These are phyloP conservation scores for Amylocarpus encephaloides DNA, from an alignment of 2,329 filamentous ascomycete genomes.

Conservation along the genomic window DNA sequence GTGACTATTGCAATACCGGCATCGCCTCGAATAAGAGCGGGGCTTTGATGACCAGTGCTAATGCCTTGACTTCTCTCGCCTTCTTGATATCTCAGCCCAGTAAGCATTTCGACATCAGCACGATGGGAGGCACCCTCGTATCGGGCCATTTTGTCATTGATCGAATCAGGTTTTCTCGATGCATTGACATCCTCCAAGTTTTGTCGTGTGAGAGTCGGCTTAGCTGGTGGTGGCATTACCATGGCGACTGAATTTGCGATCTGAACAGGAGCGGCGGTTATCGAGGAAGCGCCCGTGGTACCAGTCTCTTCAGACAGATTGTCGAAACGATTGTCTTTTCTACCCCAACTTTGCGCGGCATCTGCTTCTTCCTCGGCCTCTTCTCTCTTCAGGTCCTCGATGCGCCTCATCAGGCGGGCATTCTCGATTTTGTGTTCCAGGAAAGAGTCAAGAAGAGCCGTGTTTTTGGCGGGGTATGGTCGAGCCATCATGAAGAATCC, in stretches of 20 bases:
- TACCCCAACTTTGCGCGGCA: conserved; percentile 53
- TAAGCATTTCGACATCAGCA: conserved; percentile 89
- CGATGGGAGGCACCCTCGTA: conserved; percentile 72
- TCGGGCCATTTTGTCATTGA: conserved; percentile 77
- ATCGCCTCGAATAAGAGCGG: conserved; percentile 76
- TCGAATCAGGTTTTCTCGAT: conserved; percentile 63
- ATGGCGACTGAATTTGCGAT: conserved; percentile 37
- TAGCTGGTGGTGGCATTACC: conserved; percentile 61
- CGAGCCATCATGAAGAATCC: conserved; percentile 92
- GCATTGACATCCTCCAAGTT: conserved; percentile 69
- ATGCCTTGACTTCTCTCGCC: conserved; percentile 85
- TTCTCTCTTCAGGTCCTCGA: conserved; percentile 77
- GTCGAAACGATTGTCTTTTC: conserved; percentile 50
- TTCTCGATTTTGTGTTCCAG: conserved; percentile 97
- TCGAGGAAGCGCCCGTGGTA: conserved; percentile 30
- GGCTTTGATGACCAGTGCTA: conserved; percentile 77
- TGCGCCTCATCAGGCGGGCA: conserved; percentile 75
- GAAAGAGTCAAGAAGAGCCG: conserved; percentile 80
- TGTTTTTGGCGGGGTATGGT: conserved; percentile 84
- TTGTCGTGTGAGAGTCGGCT: conserved; percentile 65
- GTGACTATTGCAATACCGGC: conserved; percentile 78
- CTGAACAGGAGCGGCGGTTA: conserved; percentile 27
- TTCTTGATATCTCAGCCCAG: conserved; percentile 78
- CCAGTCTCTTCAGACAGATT: conserved; percentile 38
- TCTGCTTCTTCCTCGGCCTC: conserved; percentile 74